Evolutionary conservation across 352 stramenopile species (phyloP), one percentile per base, ranked within the genome.

Genomic region (Phytophthora kernoviae): DNA sequence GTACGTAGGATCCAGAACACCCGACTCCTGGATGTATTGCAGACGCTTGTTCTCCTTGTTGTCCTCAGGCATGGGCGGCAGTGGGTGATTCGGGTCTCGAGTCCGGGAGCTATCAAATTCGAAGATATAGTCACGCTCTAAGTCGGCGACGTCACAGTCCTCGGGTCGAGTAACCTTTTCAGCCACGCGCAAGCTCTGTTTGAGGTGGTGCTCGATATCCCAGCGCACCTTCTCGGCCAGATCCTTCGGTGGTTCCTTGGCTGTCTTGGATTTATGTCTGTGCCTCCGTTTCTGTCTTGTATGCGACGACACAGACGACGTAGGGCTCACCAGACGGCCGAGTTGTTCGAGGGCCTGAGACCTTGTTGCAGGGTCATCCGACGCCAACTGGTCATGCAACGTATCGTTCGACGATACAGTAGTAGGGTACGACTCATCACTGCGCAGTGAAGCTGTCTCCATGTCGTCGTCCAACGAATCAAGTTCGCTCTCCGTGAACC

Each of bases 41-140:
- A 84, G 58, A 11, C 77, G 68, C 15, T 49, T 34, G 11, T 39
- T 55, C 46, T 86, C 73, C 27, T 72, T 71, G 37, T 77, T 42
- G 0, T 60, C 18, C 4, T 61, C 52, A 2, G 68, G 63, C 58
- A 67, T 58, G 4, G 76, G 76, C 27, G 70, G 72, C 32, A 83
- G 36, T 37, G 76, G 76, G 12, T 73, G 56, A 39, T 79, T 72
- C 22, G 60, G 60, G 54, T 72, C 65, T 20, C 43, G 39, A 12
- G 73, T 79, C 20, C 58, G 50, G 22, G 33, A 65, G 5, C 61
- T 34, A 33, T 79, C 71, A 32, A 79, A 87, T 30, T 69, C 39
- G 45, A 62, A 77, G 15, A 49, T 52, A 54, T 87, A 84, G 59
- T 84, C 74, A 6, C 70, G 74, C 39, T 66, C 58, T 32, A 73